These are phyloP conservation scores for Persicaria maculosa DNA, from an alignment of 148 eudicot genomes.

Conservation along the genomic window DNA sequence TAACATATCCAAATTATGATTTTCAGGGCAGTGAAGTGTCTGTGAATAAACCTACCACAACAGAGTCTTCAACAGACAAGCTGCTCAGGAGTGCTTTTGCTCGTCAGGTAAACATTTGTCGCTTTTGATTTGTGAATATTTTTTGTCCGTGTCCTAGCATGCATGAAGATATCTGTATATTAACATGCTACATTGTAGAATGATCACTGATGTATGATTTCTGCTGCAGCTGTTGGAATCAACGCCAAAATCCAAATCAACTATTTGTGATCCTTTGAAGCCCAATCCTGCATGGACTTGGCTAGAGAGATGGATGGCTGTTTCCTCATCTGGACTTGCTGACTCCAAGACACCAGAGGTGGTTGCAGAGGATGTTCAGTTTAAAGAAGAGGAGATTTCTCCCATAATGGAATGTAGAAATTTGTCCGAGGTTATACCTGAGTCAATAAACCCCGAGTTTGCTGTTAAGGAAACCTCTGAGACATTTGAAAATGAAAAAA, in stretches of 20 bases:
- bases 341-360: slow-evolving; percentile 12
- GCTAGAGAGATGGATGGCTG: slow-evolving; percentile 92
- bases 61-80: slow-evolving; percentile 48
- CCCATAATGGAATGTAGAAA: slow-evolving; percentile 4
- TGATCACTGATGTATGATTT: neutral
- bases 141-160: neutral
- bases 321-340: slow-evolving; percentile 27
- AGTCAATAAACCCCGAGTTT: slow-evolving; percentile 24
- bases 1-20: neutral
- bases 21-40: slow-evolving; percentile 42
- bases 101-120: slow-evolving; percentile 51
- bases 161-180: neutral
- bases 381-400: neutral
- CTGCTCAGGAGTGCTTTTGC: slow-evolving; percentile 64
- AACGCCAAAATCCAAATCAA: slow-evolving; percentile 51
- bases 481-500: slow-evolving; percentile 25
- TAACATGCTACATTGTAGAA: neutral
- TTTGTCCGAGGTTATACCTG: slow-evolving; percentile 8
- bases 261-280: slow-evolving; percentile 61
- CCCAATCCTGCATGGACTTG: slow-evolving; percentile 79
- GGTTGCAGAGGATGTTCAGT: neutral
- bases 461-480: slow-evolving; percentile 16
- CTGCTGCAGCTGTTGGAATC: slow-evolving; percentile 56
- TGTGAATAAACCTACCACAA: slow-evolving; percentile 24
- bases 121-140: neutral